Base-by-base conservation (phyloP, 2,329 filamentous ascomycete species). In the Colletotrichum gigasporum region DNA sequence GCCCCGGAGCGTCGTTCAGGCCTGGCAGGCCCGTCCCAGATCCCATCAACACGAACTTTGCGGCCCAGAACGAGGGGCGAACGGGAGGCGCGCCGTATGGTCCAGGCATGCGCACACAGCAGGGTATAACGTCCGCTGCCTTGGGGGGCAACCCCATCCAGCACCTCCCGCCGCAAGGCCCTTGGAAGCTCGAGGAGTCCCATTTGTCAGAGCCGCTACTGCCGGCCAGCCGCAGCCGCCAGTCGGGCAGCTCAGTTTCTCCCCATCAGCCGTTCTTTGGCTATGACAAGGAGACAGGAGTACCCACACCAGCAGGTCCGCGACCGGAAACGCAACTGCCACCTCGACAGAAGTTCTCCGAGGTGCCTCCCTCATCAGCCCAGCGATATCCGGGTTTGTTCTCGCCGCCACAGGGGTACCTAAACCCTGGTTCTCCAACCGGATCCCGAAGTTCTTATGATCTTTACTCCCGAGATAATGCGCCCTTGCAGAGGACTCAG, bases 131-230 rank as follows among this genome's bases (percentile, higher is more conserved):
- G 24, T 52, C 63, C n/a, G 51, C 63, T 11, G 57, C 44, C 18
- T 44, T 56, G 6, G 50, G 39, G 12, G 66, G 67, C 16, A 82
- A 80, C 39, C 77, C 80, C 9, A 72, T 80, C 7, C 78, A 80
- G 32, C 76, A 70, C 26, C 74, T 83, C 3, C 78, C 79, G 24
- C 80, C 79, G 1, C 73, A 76, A n/a, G 81, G 80, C 0, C 76
- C 77, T 16, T 88, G 85, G 85, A 84, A 82, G 51, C 72, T 85
- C 5, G 80, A 87, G 66, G 84, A 87, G 72, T 87, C 85, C 9
- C 79, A 84, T 62, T 75, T 88, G 34, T 74, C 80, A 1, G 80
- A 85, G 66, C 86, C 86, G 24, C 76, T 87, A 6, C 74, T 80
- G 16, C 56, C 64, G 18, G 47, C 66, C 18, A 68, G 66, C 20